A percentile compares a stretch with the other conserved stretches of the same genome.
Evolutionary conservation across 352 stramenopile genomes (phyloP).

Genomic region (Globisporangium takayamanum): DNA sequence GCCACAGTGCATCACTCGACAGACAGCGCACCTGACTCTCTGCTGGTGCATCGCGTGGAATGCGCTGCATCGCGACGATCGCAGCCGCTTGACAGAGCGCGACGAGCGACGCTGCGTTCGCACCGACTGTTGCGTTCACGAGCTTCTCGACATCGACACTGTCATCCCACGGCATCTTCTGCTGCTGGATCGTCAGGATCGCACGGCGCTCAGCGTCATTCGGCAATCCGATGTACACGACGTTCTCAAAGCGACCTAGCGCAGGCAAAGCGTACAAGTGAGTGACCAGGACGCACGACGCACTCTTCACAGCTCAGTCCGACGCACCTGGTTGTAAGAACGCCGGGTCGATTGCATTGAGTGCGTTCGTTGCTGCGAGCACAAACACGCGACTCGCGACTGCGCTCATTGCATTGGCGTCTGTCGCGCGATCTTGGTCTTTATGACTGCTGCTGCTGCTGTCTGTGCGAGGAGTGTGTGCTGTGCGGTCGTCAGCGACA

Average conservation of each 20-base stretch:
- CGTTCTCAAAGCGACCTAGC: constrained; percentile 77
- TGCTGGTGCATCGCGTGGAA: constrained; percentile 11
- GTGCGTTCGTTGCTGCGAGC: constrained; percentile 67
- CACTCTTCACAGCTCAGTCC: background rate
- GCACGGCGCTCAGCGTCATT: constrained; percentile 38
- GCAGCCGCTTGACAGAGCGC: constrained; percentile 64
- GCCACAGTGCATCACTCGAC: background rate
- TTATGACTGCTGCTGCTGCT: background rate
- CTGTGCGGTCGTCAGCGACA: constrained; percentile 34
- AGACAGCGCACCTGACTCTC: constrained; percentile 20
- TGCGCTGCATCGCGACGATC: constrained; percentile 68
- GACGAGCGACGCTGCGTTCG: constrained; percentile 69
- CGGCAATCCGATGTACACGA: constrained; percentile 68
- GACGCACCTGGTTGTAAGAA: constrained; percentile 70
- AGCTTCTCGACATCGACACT: constrained; percentile 43
- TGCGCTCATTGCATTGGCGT: constrained; percentile 6
- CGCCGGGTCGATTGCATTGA: constrained; percentile 71
- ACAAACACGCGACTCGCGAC: constrained; percentile 62
- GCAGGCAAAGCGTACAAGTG: background rate
- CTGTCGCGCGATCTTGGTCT: background rate
- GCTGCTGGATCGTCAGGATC: constrained; percentile 59
- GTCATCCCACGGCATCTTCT: constrained; percentile 64
- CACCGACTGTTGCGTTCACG: constrained; percentile 47
- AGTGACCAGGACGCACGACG: background rate
- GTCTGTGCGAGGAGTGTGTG: constrained; percentile 6